Evolutionary conservation across 805 yeast genomes (phyloP), one percentile per base, ranked within the genome.

Genomic region (Kodamaea jinghongensis): DNA sequence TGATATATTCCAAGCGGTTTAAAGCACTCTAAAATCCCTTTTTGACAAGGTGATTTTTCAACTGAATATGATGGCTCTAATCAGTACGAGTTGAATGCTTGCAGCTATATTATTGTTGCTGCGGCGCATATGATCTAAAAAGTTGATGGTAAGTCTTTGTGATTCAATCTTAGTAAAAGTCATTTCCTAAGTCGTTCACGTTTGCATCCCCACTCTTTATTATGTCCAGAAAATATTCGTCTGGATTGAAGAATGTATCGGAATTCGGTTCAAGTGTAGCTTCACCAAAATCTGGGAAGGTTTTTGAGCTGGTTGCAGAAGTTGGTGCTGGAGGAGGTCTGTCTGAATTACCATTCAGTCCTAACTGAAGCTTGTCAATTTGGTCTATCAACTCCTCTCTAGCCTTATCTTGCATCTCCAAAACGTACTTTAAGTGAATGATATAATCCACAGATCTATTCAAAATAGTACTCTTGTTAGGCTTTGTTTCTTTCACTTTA

Each of bases 391-490:
- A 56, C 14, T 68, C 64, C 2, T 49, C 57, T 39, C 72, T 60
- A 43, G 81, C 64, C 16, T 58, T 56, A 29, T 75, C 77, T 56
- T 85, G 93, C 36, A 67, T 65, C 5, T 66, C 63, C 51, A 82
- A 63, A 4, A 85, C 86, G 39, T 75, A 73, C 45, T 78, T 74
- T 46, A 88, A 67, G 57, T 81, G 83, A 6, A 60, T 68, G 33
- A 89, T 79, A 58, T 90, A 89, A 34, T 86, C 95, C 14, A 89
- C 95, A 1, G 95, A 77, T 52, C 81, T 79, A 50, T 78, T 75
- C 44, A 89, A 69, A 36, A 87, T 85, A 4, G 85, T 79, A 17
- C 90, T 81, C 62, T 89, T 89, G 56, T 88, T 86, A 1, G 96
- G 91, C 55, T 83, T 84, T 2, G 81, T 71, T 47, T 86, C 93